Conservation (phyloP, 352 stramenopile species). For the Hyaloperonospora arabidopsidis region DNA sequence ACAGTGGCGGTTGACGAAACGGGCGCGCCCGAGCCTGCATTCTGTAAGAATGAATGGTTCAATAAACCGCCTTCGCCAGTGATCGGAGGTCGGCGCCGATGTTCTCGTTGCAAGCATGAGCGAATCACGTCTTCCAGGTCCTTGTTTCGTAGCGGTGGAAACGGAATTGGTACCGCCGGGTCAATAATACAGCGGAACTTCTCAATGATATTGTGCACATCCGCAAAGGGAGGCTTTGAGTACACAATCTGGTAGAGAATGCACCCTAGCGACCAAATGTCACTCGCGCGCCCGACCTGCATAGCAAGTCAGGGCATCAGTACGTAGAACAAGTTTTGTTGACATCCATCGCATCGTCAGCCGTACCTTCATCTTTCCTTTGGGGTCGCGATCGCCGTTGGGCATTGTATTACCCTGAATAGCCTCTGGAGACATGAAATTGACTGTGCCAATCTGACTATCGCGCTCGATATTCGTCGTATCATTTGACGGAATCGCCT, state of each 20-base stretch:
- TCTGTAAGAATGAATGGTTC: constrained; percentile 74
- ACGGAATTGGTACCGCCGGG: constrained; percentile 85
- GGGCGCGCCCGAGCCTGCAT: constrained; percentile 17
- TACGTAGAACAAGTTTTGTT: background rate
- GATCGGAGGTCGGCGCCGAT: constrained; percentile 70
- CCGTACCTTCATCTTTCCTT: constrained; percentile 69
- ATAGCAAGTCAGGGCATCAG: background rate
- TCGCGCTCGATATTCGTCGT: constrained; percentile 96
- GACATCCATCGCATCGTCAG: background rate
- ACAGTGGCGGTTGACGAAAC: constrained; percentile 24
- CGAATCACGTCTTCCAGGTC: constrained; percentile 83
- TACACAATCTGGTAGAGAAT: constrained; percentile 98
- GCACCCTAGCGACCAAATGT: constrained; percentile 95
- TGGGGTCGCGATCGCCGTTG: constrained; percentile 44
- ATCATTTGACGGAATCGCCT: constrained; percentile 92
- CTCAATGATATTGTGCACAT: constrained; percentile 90
- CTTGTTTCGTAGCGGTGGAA: constrained; percentile 73
- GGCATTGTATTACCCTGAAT: constrained; percentile 55
- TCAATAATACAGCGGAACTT: constrained; percentile 95
- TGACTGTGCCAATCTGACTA: constrained; percentile 93
- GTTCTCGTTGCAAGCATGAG: constrained; percentile 79
- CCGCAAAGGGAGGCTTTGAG: constrained; percentile 90
- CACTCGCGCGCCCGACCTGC: constrained; percentile 84
- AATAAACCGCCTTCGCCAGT: constrained; percentile 68
- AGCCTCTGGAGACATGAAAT: constrained; percentile 96